A percentile compares a stretch with the other conserved stretches of the same genome.
Evolutionary conservation across 2,329 filamentous ascomycete genomes (phyloP).

Genomic region (Neodidymelliopsis sp.): DNA sequence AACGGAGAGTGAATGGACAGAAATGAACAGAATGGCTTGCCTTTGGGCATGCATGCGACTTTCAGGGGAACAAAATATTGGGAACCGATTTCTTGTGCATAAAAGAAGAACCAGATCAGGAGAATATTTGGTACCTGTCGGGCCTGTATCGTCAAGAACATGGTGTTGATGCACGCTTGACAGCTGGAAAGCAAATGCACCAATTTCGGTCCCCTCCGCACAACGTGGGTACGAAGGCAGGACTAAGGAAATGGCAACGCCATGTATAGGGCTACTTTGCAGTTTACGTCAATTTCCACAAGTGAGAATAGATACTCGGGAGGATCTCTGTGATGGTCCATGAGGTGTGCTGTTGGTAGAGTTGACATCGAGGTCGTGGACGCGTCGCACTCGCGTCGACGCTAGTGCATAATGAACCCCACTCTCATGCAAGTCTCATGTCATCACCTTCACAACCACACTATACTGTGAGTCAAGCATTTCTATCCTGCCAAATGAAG

Average conservation of each 20-base stretch:
- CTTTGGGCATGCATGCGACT: neutral
- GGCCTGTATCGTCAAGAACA: neutral
- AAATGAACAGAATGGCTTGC: neutral
- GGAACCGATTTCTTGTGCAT: neutral
- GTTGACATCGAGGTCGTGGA: neutral
- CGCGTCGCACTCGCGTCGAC: neutral
- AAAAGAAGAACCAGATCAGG: neutral
- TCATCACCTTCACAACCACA: neutral
- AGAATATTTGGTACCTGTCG: neutral
- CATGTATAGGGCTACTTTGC: too few species aligned
- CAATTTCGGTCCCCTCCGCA: neutral
- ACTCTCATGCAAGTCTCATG: neutral
- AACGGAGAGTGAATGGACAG: neutral
- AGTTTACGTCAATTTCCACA: too few species aligned
- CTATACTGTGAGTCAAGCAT: too few species aligned
- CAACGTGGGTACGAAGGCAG: neutral
- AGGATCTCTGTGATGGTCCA: neutral
- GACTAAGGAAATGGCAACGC: too few species aligned
- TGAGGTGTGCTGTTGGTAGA: neutral
- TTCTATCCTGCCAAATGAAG: too few species aligned
- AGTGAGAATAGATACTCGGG: too few species aligned
- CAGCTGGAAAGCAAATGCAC: neutral
- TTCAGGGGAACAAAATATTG: neutral
- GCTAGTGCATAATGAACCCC: neutral
- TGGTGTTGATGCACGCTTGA: conserved; percentile 1